Evolutionary conservation across 495 filamentous ascomycete species (phyloP), one percentile per base, ranked within the genome.

Genomic region (Jackrogersella minutella): DNA sequence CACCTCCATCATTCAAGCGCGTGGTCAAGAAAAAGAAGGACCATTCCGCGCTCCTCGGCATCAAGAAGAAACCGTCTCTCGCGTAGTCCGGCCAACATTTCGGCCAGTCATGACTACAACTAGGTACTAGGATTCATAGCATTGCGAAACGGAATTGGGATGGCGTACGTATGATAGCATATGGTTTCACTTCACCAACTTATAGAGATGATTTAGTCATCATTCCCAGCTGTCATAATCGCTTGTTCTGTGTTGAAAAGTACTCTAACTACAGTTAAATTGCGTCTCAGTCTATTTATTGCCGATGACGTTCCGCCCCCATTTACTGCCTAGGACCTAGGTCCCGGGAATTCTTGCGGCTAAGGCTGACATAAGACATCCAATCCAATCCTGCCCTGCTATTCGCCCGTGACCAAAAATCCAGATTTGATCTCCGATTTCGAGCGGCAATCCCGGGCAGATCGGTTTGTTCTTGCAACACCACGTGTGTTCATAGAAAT

Each of bases 1-100:
- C 88, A 13, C 79, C 87, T n/a, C 87, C 90, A 10, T 86, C 82
- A 2, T 96, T 97, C 75, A 90, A 91, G 71, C 80, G 89, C 58
- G 85, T 87, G 22, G 86, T 91, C 62, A 96, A 93, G 82, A 88
- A 91, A 74, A 97, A 94, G 77, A 94, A 93, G 81, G 86, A 91
- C 55, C 80, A 88, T 51, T 74, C 82, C 8, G 88, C 88, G 28
- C 76, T 86, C 24, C 72, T 97, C 63, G 93, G 93, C 0, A 97
- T 97, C 72, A 98, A 97, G 83, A 96, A 93, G 84, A 96, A 96
- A 80, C 79, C 85, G 16, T 75, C 78, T 3, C 56, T 83, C 11
- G 78, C 81, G 14, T 84, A 64, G 11, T 21, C 36, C 13, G 17
- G 9, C 17, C 28, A 10, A 47, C 3, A 36, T 22, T 30, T 7